Conservation (phyloP, 495 filamentous ascomycete species). For the Talaromyces ruber region DNA sequence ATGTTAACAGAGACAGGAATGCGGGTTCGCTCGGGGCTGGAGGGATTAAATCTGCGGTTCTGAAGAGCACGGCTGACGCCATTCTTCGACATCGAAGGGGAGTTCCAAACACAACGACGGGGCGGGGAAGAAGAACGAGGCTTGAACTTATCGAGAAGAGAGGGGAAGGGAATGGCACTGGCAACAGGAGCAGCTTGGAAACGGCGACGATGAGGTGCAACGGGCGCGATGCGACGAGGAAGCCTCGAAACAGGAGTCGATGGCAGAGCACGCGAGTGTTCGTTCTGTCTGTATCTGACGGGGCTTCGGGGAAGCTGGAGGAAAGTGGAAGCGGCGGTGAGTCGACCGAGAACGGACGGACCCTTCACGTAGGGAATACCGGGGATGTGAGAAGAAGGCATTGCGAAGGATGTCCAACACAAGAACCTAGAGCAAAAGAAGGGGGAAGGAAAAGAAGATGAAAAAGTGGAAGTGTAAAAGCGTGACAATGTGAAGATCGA, state of each 20-base stretch:
- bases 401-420: neutral
- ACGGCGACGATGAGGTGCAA: neutral
- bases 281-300: neutral
- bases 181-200: neutral
- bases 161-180: neutral
- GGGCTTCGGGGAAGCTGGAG: constrained; percentile 2
- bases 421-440: neutral
- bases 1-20: neutral
- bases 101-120: neutral
- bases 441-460: neutral
- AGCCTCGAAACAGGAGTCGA: neutral
- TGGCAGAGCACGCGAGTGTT: neutral
- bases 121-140: neutral
- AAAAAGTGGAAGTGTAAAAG: neutral
- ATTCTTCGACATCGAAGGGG: constrained; percentile 1
- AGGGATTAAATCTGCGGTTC: neutral
- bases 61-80: constrained; percentile 1
- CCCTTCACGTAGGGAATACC: neutral
- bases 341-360: neutral
- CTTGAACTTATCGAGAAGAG: neutral
- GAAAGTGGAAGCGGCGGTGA: constrained; percentile 2
- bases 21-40: neutral
- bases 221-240: neutral
- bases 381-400: constrained; percentile 2
- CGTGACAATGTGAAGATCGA: neutral